phyloP scores from a whole-genome alignment of 352 stramenopile species.

The Aphanomyces invadans region DNA sequence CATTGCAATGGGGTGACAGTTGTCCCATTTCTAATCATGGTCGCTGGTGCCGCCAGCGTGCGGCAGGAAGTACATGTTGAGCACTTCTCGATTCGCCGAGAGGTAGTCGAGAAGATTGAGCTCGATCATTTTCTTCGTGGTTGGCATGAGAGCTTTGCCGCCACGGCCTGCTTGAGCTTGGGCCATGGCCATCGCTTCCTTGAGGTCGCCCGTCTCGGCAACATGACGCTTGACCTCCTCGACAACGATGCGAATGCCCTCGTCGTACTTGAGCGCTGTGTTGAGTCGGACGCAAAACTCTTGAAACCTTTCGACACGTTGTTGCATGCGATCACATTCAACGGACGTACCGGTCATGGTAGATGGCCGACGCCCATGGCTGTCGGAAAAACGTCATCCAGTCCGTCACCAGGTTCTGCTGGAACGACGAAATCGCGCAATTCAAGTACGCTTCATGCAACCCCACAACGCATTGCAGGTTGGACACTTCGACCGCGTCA shows the following conservation, averaged over 20 bases:
- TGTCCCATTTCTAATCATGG: neutral
- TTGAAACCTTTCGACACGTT: constrained; percentile 30
- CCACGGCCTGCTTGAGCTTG: constrained; percentile 60
- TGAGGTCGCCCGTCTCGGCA: constrained; percentile 53
- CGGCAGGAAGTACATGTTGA: constrained; percentile 76
- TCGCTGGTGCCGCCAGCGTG: neutral
- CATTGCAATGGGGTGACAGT: too few species aligned
- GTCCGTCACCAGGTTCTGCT: constrained; percentile 58
- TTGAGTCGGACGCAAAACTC: constrained; percentile 57
- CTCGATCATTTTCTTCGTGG: constrained; percentile 69
- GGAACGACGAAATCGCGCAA: constrained; percentile 62
- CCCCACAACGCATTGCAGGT: constrained; percentile 69
- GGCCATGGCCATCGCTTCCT: constrained; percentile 47
- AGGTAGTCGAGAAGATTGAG: constrained; percentile 70
- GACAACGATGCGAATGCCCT: constrained; percentile 53
- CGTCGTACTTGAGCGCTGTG: constrained; percentile 55
- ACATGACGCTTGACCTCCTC: constrained; percentile 47
- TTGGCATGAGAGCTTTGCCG: constrained; percentile 47
- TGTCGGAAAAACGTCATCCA: constrained; percentile 80
- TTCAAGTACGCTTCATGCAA: constrained; percentile 85
- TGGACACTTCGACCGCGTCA: constrained; percentile 42
- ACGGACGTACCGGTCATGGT: constrained; percentile 49
- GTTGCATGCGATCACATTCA: neutral
- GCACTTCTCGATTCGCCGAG: constrained; percentile 58
- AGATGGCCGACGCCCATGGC: constrained; percentile 65